phyloP scores from a whole-genome alignment of 2,329 filamentous ascomycete genomes.

The Ramularia collo-cygni region DNA sequence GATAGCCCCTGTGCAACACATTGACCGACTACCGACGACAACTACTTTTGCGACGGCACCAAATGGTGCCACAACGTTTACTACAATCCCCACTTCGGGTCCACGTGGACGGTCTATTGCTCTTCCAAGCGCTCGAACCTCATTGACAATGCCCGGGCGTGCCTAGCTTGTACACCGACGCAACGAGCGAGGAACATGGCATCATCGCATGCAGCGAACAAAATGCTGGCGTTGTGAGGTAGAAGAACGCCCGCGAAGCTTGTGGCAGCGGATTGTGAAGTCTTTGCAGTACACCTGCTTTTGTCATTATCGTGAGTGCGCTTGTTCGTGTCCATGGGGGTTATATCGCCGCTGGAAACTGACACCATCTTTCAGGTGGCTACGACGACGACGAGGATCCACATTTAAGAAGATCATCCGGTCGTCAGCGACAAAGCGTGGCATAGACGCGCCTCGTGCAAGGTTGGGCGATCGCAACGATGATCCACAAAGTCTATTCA shows the following conservation, averaged over 20 bases:
- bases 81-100: not conserved
- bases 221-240: slow-evolving; percentile 26
- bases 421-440: slow-evolving; percentile 1
- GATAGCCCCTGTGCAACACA: too few species aligned
- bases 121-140: too few species aligned
- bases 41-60: slow-evolving; percentile 6
- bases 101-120: too few species aligned
- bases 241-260: slow-evolving; percentile 7
- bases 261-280: slow-evolving; percentile 11
- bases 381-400: slow-evolving; percentile 20
- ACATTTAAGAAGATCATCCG: slow-evolving; percentile 5
- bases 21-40: slow-evolving; percentile 3
- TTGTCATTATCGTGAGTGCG: slow-evolving; percentile 16
- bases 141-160: slow-evolving; percentile 8
- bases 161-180: slow-evolving; percentile 17
- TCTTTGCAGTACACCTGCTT: slow-evolving; percentile 23
- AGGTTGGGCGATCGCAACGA: too few species aligned
- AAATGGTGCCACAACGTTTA: slow-evolving; percentile 5
- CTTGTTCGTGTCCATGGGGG: too few species aligned
- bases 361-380: slow-evolving; percentile 1
- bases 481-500: too few species aligned
- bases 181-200: slow-evolving; percentile 22
- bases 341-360: too few species aligned
- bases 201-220: slow-evolving; percentile 20
- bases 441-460: too few species aligned